Evolutionary conservation across 176 grass and related monocot genomes (phyloP), one percentile per base, ranked within the genome.

Genomic region (Bolboschoenus planiculmis): DNA sequence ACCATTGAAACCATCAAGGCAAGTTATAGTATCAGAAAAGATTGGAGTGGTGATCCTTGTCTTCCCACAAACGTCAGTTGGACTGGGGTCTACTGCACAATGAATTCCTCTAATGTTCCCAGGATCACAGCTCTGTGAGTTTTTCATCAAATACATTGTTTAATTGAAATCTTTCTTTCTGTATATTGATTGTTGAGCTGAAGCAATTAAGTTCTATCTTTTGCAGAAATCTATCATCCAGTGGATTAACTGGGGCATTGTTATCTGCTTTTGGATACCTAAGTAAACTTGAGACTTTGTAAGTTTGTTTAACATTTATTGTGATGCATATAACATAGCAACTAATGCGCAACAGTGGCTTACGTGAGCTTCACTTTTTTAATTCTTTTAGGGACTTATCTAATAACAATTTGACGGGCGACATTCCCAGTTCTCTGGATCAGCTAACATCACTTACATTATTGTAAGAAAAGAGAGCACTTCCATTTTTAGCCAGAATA

Each of bases 351-450:
- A 75, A 1, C 23, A 33, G 8, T 56, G 55, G 33, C 46, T 35
- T 3, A 53, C 18, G 11, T 27, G 27, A 30, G 29, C 15, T 16
- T 77, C 4, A 30, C 21, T 39, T 27, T 29, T 11, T 27, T 26
- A 77, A 53, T 50, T 3, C 1, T 33, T 79, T 55, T 48, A 81
- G 89, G 85, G 89, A 94, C 68, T 87, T 94, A 24, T 91, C 92
- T 55, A 11, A 70, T 48, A 94, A 94, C 57, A 81, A 36, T 60
- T 65, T 94, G 20, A 81, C 87, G 10, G 92, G 87, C 10, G 30
- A 39, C 10, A 87, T 94, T 80, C 89, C 92, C 46, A 76, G 56
- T 70, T 80, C 79, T 72, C 83, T 94, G 16, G 78, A 83, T 76
- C 16, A 81, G 5, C 54, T 94, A 48, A 13, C 84, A 48, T 94